Conservation (phyloP, 257 asterid genomes). For the Forsythia suspensa region DNA sequence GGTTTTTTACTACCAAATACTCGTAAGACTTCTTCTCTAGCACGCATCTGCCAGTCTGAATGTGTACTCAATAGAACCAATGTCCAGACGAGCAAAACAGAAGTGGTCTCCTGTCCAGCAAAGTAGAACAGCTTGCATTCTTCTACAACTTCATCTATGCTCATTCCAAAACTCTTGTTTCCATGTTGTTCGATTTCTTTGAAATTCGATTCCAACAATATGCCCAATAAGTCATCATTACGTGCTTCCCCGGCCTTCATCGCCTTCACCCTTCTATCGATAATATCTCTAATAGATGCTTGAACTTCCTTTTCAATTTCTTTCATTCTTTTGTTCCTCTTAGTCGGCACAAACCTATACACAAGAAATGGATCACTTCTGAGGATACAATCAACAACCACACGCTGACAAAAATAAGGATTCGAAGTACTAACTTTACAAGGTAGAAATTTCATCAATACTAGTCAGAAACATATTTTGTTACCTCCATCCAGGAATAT, state of each 20-base stretch:
- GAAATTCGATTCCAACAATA: constrained; percentile 31
- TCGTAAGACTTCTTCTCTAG: constrained; percentile 39
- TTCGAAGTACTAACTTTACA: too few relatives aligned
- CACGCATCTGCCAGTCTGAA: constrained; percentile 43
- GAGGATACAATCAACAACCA: not conserved
- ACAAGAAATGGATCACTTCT: not conserved
- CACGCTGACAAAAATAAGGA: not conserved
- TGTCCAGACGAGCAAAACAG: constrained; percentile 41
- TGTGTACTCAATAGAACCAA: constrained; percentile 30
- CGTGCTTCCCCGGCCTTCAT: constrained; percentile 26
- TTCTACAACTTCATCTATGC: constrained; percentile 30
- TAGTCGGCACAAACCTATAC: constrained; percentile 39
- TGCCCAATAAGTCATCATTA: constrained; percentile 28
- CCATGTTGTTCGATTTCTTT: constrained; percentile 26
- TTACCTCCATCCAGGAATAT: constrained; percentile 56
- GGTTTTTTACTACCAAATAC: constrained; percentile 32
- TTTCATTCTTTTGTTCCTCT: constrained; percentile 41
- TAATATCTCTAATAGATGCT: constrained; percentile 19
- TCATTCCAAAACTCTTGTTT: constrained; percentile 35
- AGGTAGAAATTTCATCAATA: not conserved
- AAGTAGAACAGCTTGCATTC: constrained; percentile 56
- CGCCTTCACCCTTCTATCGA: constrained; percentile 25
- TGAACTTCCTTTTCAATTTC: constrained; percentile 29
- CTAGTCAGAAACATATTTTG: not conserved
- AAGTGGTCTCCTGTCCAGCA: constrained; percentile 52